Evolutionary conservation across 352 stramenopile species (phyloP).

Genomic region (Albugo candida): DNA sequence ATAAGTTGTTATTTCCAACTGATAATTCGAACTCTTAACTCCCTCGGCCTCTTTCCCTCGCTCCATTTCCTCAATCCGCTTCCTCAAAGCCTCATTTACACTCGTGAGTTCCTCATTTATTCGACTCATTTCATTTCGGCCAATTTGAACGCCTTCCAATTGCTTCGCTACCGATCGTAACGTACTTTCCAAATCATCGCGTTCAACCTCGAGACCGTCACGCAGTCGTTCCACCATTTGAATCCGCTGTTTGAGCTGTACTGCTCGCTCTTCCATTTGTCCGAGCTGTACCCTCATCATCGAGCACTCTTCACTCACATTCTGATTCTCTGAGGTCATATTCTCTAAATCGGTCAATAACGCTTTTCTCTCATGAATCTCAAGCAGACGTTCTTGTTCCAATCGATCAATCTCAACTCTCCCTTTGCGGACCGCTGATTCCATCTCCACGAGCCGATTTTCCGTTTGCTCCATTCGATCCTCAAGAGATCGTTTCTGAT

Average conservation of each 20-base stretch:
- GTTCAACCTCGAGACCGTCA: constrained; percentile 47
- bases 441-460: constrained; percentile 30
- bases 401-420: constrained; percentile 21
- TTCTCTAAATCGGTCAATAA: constrained; percentile 67
- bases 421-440: constrained; percentile 23
- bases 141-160: constrained; percentile 43
- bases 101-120: constrained; percentile 33
- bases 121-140: constrained; percentile 25
- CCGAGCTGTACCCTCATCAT: constrained; percentile 23
- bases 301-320: constrained; percentile 59
- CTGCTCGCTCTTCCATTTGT: constrained; percentile 17
- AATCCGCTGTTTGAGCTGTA: constrained; percentile 32
- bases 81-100: constrained; percentile 47
- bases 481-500: constrained; percentile 10
- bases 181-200: constrained; percentile 53
- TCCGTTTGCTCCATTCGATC: constrained; percentile 34
- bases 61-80: constrained; percentile 5
- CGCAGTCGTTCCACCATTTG: constrained; percentile 42
- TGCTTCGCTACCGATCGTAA: constrained; percentile 57
- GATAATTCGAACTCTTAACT: constrained; percentile 32
- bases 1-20: constrained; percentile 33
- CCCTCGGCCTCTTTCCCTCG: constrained; percentile 35
- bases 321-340: constrained; percentile 77
- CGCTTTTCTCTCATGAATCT: constrained; percentile 41
- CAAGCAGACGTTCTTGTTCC: constrained; percentile 35